Base-by-base conservation (phyloP, 2,329 filamentous ascomycete genomes). In the Trichoderma atroviride region DNA sequence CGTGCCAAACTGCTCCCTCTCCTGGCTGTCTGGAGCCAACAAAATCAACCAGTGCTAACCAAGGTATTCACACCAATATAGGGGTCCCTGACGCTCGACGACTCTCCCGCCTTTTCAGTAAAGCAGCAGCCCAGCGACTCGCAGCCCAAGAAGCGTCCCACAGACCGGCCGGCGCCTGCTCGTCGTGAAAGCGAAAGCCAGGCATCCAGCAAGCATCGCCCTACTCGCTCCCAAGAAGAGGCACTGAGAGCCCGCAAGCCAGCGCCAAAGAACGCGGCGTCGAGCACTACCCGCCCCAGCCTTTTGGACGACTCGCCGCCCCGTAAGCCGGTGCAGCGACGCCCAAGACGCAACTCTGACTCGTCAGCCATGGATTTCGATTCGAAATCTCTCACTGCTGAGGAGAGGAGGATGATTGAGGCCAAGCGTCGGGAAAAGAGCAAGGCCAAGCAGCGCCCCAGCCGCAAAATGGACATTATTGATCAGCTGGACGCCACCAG, bases 401-500 rank as follows among this genome's bases (percentile, higher is more conserved):
- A 88, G 74, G 80, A 81, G 69, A 80, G 77, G 71, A 76, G 76
- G 68, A 78, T 80, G 74, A 81, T 81, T 29, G 79, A 80, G 72
- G 74, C 76, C 4, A 79, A 77, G 68, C 75, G 79, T 33, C 75
- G 74, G 11, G 73, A 78, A 52, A 73, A 74, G 24, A 85, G 85
- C 70, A 85, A 82, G 73, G 83, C 85, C 75, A 84, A 83, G 73
- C 75, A 80, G 13, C 80, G 81, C 60, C 79, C 81, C 14, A 85
- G 81, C 74, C 79, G 83, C 65, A 86, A 85, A 73, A 81, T 98
- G 73, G 96, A 99, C 78, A 87, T 98, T 57, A 98, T 99, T 76
- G 96, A 99, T 82, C 95, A 97, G 79, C 84, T 99, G 73, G 96
- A 98, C 82, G 94, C 96, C 72, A 97, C 94, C 5, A 94, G 94